Evolutionary conservation across 108 stramenopile genomes (phyloP).

Genomic region (Discostella pseudostelligera): DNA sequence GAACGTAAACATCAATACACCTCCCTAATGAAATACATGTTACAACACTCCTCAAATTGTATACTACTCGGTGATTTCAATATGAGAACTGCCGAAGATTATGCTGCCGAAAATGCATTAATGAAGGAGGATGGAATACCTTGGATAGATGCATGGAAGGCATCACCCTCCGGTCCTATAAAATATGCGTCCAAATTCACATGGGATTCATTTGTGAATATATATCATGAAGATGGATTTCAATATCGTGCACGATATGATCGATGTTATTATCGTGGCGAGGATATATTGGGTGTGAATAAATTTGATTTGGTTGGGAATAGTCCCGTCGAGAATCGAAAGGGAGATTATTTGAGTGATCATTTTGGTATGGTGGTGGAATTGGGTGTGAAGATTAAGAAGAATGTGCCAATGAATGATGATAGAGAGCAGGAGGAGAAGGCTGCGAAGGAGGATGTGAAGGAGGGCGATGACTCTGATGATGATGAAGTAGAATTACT

Average conservation of each 20-base stretch:
- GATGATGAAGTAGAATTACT: not conserved
- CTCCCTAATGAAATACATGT: conserved; percentile 8
- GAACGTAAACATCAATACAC: conserved; percentile 23
- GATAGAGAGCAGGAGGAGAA: not conserved
- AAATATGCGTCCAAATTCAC: conserved; percentile 19
- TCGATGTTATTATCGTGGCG: conserved; percentile 30
- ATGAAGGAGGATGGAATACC: conserved; percentile 13
- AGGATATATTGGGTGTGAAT: conserved; percentile 13
- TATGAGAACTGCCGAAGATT: conserved; percentile 36
- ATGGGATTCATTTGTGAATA: conserved; percentile 37
- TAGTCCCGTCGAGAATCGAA: conserved; percentile 11
- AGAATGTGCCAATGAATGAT: too few relatives aligned
- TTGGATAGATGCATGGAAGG: conserved; percentile 47
- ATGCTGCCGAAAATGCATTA: not conserved
- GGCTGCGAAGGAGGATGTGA: too few relatives aligned
- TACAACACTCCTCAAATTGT: conserved; percentile 26
- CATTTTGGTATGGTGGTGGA: conserved; percentile 38
- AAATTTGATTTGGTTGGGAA: conserved; percentile 37
- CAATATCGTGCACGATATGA: conserved; percentile 38
- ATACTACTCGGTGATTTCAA: conserved; percentile 41
- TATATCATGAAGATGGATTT: conserved; percentile 33
- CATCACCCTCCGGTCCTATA: not conserved
- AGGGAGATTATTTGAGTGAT: conserved; percentile 38
- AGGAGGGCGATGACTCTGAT: too few relatives aligned
- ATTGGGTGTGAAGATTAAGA: conserved; percentile 30